phyloP scores from a whole-genome alignment of 2,329 filamentous ascomycete genomes.

The Colletotrichum trifolii region DNA sequence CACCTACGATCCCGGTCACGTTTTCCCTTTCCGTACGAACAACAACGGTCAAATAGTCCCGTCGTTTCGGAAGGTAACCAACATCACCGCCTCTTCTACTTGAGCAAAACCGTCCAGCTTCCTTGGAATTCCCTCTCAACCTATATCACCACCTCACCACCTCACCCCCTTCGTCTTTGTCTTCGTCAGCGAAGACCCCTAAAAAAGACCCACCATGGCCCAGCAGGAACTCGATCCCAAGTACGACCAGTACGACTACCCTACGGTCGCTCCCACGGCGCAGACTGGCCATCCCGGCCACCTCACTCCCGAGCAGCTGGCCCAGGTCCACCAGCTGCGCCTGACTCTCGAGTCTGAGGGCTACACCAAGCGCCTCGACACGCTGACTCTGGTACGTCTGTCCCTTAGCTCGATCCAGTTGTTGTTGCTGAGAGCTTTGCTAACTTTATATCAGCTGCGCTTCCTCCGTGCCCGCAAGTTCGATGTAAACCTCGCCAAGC shows the following conservation, averaged over 20 bases:
- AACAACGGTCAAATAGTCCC: conserved; percentile 17
- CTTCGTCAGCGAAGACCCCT: conserved; percentile 25
- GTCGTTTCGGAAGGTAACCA: conserved; percentile 7
- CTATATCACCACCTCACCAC: not conserved
- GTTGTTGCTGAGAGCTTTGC: not conserved
- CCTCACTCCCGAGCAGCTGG: conserved; percentile 87
- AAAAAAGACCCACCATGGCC: conserved; percentile 32
- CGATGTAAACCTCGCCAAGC: conserved; percentile 83
- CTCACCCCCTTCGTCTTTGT: conserved; percentile 20
- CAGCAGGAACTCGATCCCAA: conserved; percentile 76
- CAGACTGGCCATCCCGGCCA: conserved; percentile 87
- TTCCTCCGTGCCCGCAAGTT: conserved; percentile 97
- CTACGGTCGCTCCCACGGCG: conserved; percentile 76
- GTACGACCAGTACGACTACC: conserved; percentile 97
- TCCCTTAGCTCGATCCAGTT: not conserved
- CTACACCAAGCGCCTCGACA: conserved; percentile 87
- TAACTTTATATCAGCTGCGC: conserved; percentile 69
- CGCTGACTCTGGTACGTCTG: conserved; percentile 81
- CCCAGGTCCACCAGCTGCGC: conserved; percentile 87
- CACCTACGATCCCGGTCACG: conserved; percentile 26
- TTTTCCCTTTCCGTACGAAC: conserved; percentile 15
- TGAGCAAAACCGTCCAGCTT: conserved; percentile 3
- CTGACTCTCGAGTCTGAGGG: conserved; percentile 85
- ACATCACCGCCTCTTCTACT: conserved; percentile 1
- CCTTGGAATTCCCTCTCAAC: conserved; percentile 25